A percentile compares a stretch with the other conserved stretches of the same genome.
Conservation (phyloP, 805 yeast genomes). For the Metschnikowia peoriensis region DNA sequence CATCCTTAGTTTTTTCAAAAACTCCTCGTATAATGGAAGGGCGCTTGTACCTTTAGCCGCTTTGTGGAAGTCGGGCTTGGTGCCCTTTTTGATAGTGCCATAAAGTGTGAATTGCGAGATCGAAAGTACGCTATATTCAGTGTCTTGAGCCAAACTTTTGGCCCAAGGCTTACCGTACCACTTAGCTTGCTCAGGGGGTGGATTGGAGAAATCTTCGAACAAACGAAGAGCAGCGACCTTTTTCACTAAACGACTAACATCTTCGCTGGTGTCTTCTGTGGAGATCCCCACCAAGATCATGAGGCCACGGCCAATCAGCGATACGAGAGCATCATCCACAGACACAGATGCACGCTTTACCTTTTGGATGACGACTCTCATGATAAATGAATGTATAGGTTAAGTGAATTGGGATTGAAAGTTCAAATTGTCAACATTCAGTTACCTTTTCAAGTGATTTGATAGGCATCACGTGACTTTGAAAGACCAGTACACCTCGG, state of each 20-base stretch:
- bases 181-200: slow-evolving; percentile 38
- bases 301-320: slow-evolving; percentile 74
- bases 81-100: slow-evolving; percentile 83
- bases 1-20: slow-evolving; percentile 45
- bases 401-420: neutral
- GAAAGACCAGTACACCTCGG: too few species aligned
- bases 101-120: slow-evolving; percentile 92
- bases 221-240: slow-evolving; percentile 65
- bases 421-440: neutral
- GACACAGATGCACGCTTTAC: slow-evolving; percentile 88
- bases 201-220: slow-evolving; percentile 60
- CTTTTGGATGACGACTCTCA: slow-evolving; percentile 90
- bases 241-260: slow-evolving; percentile 63
- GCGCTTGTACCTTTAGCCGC: slow-evolving; percentile 81
- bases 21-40: slow-evolving; percentile 48
- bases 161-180: slow-evolving; percentile 77
- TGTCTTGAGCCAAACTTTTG: slow-evolving; percentile 55
- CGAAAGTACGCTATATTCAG: slow-evolving; percentile 70
- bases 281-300: slow-evolving; percentile 84
- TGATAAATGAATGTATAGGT: slow-evolving; percentile 22
- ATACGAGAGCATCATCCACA: slow-evolving; percentile 68
- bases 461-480: too few species aligned
- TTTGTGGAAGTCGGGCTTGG: slow-evolving; percentile 91
- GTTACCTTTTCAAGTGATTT: neutral
- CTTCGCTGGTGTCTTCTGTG: slow-evolving; percentile 71